Evolutionary conservation across 1,139 yeast species (phyloP).

Genomic region (Kodamaea derodonti): DNA sequence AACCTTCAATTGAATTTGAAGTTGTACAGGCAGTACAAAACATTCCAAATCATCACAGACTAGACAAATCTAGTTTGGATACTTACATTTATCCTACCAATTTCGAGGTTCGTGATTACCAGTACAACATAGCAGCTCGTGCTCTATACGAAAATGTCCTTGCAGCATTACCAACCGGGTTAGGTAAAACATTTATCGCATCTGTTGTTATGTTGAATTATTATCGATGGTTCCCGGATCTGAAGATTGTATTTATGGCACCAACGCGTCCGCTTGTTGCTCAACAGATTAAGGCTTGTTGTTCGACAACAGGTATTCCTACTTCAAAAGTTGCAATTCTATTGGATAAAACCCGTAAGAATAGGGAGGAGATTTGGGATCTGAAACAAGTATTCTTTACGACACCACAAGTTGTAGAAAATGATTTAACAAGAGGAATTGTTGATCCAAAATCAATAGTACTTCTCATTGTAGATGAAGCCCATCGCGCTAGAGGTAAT

Average conservation of each 20-base stretch:
- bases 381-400: constrained; percentile 80
- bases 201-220: constrained; percentile 90
- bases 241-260: constrained; percentile 89
- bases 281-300: constrained; percentile 92
- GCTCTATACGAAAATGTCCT: constrained; percentile 72
- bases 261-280: constrained; percentile 98
- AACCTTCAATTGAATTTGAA: constrained; percentile 2
- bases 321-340: constrained; percentile 73
- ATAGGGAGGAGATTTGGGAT: constrained; percentile 73
- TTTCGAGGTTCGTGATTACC: constrained; percentile 81
- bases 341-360: constrained; percentile 63
- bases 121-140: constrained; percentile 68
- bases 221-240: constrained; percentile 73
- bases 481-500: constrained; percentile 88
- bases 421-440: constrained; percentile 73
- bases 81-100: constrained; percentile 83
- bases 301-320: constrained; percentile 83
- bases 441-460: constrained; percentile 72
- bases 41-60: constrained; percentile 48
- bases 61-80: constrained; percentile 37
- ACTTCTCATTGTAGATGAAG: constrained; percentile 88
- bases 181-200: constrained; percentile 96
- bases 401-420: constrained; percentile 95
- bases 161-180: constrained; percentile 94
- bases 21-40: neutral